Base-by-base conservation (phyloP, 129 eudicot species). In the Flaveria robusta region DNA sequence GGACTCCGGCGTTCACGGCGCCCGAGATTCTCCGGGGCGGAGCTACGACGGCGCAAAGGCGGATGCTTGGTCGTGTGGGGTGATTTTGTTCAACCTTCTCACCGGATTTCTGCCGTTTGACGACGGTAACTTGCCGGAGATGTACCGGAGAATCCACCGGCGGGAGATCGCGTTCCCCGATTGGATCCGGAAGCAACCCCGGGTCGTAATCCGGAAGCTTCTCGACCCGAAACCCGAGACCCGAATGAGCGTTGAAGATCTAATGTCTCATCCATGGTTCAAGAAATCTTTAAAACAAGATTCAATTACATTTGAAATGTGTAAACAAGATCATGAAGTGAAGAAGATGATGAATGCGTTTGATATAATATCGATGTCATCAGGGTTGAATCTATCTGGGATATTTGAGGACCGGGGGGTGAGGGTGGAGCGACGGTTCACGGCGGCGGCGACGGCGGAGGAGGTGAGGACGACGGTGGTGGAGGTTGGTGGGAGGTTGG, bases 31-130 rank as follows among this genome's bases (percentile, higher is more conserved):
- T 88, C 7, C 74, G 84, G 1, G 97, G 2, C 79, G 69, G 43
- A 97, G 98, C 3, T 93, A 93, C 75, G 97, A 93, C 26, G 98
- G 98, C 5, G 82, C 81, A 0, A 87, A 87, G 77, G 97, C 97
- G 7, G 98, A 93, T 62, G 97, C 98, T 4, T 93, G 96, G 96
- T 90, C 98, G 1, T 93, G 98, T 65, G 98, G 98, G 29, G 81
- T 93, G 0, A 86, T 93, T 10, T 47, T 93, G 24, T 93, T 83
- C 39, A 88, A 84, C 0, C 77, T 93, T 24, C 81, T 93, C 0
- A 70, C 89, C 0, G 98, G 98, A 0, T 54, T 66, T 5, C 31
- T 93, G 1, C 98, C 98, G 5, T 93, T 90, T 12, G 90, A 87
- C 16, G 97, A 87, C 19, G 63, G 82, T 31, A 88, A 93, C 56